Base-by-base conservation (phyloP, 768 basidiomycete genomes). In the Lenzites betulinus region DNA sequence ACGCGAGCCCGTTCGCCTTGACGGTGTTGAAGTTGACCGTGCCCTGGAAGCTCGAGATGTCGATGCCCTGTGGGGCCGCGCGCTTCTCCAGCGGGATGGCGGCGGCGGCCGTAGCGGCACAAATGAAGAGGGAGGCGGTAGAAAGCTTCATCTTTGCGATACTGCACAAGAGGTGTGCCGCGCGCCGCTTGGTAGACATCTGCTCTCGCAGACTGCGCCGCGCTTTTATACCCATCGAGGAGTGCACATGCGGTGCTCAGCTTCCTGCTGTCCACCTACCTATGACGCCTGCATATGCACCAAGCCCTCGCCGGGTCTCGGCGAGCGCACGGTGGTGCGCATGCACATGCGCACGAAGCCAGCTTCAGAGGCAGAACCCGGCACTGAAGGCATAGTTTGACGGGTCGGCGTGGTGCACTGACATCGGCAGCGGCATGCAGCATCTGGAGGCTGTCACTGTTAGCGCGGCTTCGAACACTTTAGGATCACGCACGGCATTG, bases 11-110 rank as follows among this genome's bases (percentile, higher is more conserved):
- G 60, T 82, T 81, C 13, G 77, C 69, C 60, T 74, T 78, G 61
- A 85, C 81, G 2, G 77, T 74, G 35, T 66, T 72, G 83, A 83
- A 87, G 68, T 86, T 73, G 25, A 87, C 69, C 63, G 62, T 66
- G 13, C 76, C 65, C 60, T 87, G 85, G 44, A 73, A 79, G 66
- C 65, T 48, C 16, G 85, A 85, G 58, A 87, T 80, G 62, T 87
- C 85, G 47, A 85, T 83, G 18, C 85, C 85, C 58, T 74, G 67
- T 36, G 79, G 81, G 9, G 69, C 43, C 7, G 79, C 75, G 13
- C 78, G 78, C 63, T 75, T 71, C n/a, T 66, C 66, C 22, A 69
- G 57, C 1, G 46, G 33, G 41, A 41, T 20, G 26, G 35, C 54
- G 44, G 35, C 23, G 13, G 54, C 54, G 33, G 26, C 30, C 44